These are phyloP conservation scores for Gossypium rotundifolium DNA, from an alignment of 345 rosid genomes.

Conservation along the genomic window DNA sequence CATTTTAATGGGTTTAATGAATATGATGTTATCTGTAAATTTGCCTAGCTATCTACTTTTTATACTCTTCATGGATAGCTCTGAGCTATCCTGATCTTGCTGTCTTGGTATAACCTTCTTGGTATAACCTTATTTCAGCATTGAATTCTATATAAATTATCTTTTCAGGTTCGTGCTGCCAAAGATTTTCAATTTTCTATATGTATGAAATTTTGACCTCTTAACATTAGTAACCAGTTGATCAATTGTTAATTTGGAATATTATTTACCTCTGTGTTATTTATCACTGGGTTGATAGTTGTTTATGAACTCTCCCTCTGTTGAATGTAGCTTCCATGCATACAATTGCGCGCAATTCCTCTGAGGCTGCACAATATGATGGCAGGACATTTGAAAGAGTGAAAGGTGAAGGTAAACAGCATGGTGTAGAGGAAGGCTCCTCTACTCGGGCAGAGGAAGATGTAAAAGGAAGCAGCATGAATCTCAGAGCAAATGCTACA, in stretches of 20 bases:
- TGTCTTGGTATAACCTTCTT: background rate
- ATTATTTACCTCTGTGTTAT: background rate
- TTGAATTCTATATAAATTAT: background rate
- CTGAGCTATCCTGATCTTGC: background rate
- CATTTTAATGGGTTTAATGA: background rate
- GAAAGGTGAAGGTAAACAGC: conserved; percentile 70
- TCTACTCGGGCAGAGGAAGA: conserved; percentile 52
- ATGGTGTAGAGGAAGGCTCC: conserved; percentile 63
- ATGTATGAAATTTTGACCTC: background rate
- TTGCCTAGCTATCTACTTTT: background rate
- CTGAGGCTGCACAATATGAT: conserved; percentile 36
- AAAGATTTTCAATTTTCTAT: background rate
- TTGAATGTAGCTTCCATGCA: conserved; percentile 38
- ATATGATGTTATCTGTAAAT: background rate
- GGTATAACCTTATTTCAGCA: background rate
- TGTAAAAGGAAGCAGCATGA: conserved; percentile 33
- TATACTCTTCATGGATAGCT: background rate
- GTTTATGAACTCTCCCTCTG: background rate
- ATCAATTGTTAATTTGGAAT: background rate
- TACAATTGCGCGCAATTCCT: conserved; percentile 26
- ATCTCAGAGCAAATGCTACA: conserved; percentile 30
- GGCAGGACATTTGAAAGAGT: conserved; percentile 34
- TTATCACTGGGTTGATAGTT: background rate
- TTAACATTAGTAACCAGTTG: background rate
- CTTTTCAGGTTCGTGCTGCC: background rate